phyloP scores from a whole-genome alignment of 2,329 filamentous ascomycete species.

The Chaetomium sp. region DNA sequence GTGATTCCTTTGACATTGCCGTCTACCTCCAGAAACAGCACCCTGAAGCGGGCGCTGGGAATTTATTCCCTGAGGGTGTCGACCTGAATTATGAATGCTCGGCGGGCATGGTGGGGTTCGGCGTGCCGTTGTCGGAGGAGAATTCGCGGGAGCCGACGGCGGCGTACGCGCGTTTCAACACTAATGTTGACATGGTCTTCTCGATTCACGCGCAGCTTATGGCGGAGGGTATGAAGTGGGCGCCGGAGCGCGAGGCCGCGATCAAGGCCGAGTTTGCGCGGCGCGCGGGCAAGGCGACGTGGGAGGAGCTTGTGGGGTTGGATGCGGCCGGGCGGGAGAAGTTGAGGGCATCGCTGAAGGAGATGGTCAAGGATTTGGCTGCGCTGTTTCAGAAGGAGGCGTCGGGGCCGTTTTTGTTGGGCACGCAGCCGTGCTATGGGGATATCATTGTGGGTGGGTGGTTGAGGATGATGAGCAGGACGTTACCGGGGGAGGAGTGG shows the following conservation, averaged over 20 bases:
- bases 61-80: slow-evolving; percentile 42
- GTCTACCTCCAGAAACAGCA: slow-evolving; percentile 50
- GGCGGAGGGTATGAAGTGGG: slow-evolving; percentile 39
- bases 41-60: slow-evolving; percentile 39
- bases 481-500: slow-evolving; percentile 32
- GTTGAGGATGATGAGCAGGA: slow-evolving; percentile 29
- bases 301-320: slow-evolving; percentile 40
- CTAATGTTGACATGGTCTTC: slow-evolving; percentile 38
- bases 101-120: slow-evolving; percentile 19
- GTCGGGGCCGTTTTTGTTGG: slow-evolving; percentile 55
- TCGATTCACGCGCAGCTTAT: slow-evolving; percentile 33
- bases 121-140: slow-evolving; percentile 45
- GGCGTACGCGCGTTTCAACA: slow-evolving; percentile 39
- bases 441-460: slow-evolving; percentile 43
- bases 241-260: slow-evolving; percentile 39
- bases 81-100: slow-evolving; percentile 32
- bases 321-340: slow-evolving; percentile 41
- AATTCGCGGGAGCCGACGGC: slow-evolving; percentile 26
- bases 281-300: slow-evolving; percentile 45
- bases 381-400: slow-evolving; percentile 45
- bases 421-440: slow-evolving; percentile 46
- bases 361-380: slow-evolving; percentile 31
- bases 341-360: slow-evolving; percentile 41
- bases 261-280: slow-evolving; percentile 49
- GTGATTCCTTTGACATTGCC: slow-evolving; percentile 60